Evolutionary conservation across 2,329 filamentous ascomycete species (phyloP), one percentile per base, ranked within the genome.

Genomic region (Sporothrix variecibatus): DNA sequence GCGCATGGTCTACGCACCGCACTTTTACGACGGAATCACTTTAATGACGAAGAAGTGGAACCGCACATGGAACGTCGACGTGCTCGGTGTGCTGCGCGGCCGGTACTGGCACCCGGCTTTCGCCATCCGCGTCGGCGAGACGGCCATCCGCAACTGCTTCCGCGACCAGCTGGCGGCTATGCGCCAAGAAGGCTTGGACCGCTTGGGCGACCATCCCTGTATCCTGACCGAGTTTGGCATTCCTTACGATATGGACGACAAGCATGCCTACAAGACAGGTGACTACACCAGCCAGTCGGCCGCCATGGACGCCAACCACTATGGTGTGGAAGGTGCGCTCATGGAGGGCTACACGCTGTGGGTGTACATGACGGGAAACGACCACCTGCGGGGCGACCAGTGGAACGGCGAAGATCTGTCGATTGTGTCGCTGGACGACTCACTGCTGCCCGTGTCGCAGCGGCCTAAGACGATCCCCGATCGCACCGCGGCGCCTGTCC

Each of bases 21-120:
- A 99, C 82, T 99, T 94, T 81, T 99, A 99, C 82, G 96, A 99
- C 78, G 96, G 96, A 12, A 92, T 99, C 73, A 99, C 96, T 0
- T 86, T 99, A 3, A 93, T 99, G 88, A 98, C 94, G 15, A 99
- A 99, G 84, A 97, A 97, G 82, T 99, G 96, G 96, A 99, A 98
- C 80, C 92, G 95, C 53, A 91, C 92, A 20, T 99, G 96, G 93
- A 99, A 99, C 78, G 93, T 99, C 8, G 96, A 99, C 81, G 94
- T 99, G 4, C 90, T 99, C 70, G 96, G 96, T 2, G 89, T 99
- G 17, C 86, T 99, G 60, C 92, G 96, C 64, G 96, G 96, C 15
- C 92, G 92, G 77, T 99, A 99, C 80, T 86, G 93, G 77, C 93
- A 92, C 28, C 96, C 96, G 15, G 94, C 94, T 0, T 95, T 99